Evolutionary conservation across 306 rosid genomes (phyloP).

Genomic region (Argentina anserina): DNA sequence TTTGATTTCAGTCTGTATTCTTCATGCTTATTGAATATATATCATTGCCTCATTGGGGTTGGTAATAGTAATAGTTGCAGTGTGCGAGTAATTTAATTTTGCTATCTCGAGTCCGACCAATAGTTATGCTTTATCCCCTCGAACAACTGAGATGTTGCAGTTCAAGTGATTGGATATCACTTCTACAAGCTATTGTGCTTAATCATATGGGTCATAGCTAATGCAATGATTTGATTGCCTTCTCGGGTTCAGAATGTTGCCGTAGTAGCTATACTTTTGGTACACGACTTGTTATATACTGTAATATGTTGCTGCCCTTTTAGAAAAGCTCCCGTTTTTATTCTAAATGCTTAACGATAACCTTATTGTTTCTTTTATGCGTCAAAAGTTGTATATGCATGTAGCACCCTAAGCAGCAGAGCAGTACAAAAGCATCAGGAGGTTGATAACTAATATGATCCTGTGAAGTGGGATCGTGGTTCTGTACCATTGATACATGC

Average conservation of each 20-base stretch:
- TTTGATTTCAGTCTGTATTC: constrained; percentile 1
- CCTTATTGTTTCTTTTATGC: not conserved
- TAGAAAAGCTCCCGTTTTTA: not conserved
- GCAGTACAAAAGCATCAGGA: not conserved
- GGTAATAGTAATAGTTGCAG: constrained; percentile 8
- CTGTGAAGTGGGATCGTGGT: not conserved
- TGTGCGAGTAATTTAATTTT: not conserved
- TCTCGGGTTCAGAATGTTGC: not conserved
- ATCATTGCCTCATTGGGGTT: no score
- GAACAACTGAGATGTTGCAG: constrained; percentile 3
- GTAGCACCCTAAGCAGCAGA: not conserved
- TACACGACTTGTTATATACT: not conserved
- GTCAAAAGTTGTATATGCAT: not conserved
- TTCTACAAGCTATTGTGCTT: not conserved
- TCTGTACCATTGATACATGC: not conserved
- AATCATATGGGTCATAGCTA: not conserved
- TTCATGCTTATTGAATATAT: not conserved
- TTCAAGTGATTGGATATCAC: no score
- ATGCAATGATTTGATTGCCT: not conserved
- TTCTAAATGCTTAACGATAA: not conserved
- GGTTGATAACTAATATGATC: not conserved
- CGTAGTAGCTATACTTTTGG: not conserved
- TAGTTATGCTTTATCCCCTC: not conserved
- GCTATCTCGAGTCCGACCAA: not conserved
- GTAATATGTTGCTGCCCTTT: not conserved